Evolutionary conservation across 2,329 filamentous ascomycete genomes (phyloP).

Genomic region (Arthrobotrys megalospora): DNA sequence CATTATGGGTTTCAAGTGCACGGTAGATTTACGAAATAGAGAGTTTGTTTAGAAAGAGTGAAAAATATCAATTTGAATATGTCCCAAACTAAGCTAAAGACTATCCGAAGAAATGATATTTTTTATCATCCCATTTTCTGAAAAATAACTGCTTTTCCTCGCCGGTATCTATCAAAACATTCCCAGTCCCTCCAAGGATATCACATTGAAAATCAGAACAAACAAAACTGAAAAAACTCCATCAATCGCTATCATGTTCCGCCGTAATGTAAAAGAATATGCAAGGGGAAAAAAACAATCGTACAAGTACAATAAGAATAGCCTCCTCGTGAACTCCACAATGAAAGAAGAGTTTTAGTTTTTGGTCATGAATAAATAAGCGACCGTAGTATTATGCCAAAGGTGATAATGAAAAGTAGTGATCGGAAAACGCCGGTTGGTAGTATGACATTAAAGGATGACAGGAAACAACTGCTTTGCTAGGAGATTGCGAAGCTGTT

Average conservation of each 20-base stretch:
- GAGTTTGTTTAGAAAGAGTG: neutral
- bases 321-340: slow-evolving; percentile 46
- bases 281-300: neutral
- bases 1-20: neutral
- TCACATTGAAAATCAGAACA: slow-evolving; percentile 30
- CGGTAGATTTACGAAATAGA: neutral
- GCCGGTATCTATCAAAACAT: slow-evolving; percentile 55
- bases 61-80: slow-evolving; percentile 22
- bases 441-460: slow-evolving; percentile 34
- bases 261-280: slow-evolving; percentile 14
- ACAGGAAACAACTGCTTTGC: slow-evolving; percentile 30
- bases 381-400: slow-evolving; percentile 57
- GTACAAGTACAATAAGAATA: slow-evolving; percentile 37
- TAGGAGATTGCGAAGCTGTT: slow-evolving; percentile 25
- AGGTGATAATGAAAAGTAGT: neutral
- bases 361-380: slow-evolving; percentile 50
- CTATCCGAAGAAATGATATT: slow-evolving; percentile 38
- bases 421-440: slow-evolving; percentile 45
- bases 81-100: slow-evolving; percentile 20
- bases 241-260: slow-evolving; percentile 41
- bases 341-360: slow-evolving; percentile 26
- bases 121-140: slow-evolving; percentile 56
- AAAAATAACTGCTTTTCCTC: slow-evolving; percentile 37
- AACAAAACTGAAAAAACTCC: slow-evolving; percentile 25
- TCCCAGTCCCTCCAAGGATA: slow-evolving; percentile 44